Evolutionary conservation across 1,284 basidiomycete species (phyloP).

Genomic region (Gomphus bonarii): DNA sequence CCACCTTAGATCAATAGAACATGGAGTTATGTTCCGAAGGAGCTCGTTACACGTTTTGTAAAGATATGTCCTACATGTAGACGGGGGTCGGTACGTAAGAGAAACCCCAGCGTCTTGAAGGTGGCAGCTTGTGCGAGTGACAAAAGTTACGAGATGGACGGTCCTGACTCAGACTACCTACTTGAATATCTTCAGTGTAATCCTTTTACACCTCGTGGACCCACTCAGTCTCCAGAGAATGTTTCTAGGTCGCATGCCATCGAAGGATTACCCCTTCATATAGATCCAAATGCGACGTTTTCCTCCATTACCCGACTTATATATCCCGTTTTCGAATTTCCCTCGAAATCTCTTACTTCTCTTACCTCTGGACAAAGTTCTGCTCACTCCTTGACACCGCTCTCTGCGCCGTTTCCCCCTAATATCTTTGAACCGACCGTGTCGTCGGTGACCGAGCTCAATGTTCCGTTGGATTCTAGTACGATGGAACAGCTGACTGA

Average conservation of each 20-base stretch:
- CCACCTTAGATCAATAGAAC: not conserved
- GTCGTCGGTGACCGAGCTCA: not conserved
- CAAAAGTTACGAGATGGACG: not conserved
- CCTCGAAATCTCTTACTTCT: too few species aligned
- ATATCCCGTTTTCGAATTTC: not conserved
- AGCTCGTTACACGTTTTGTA: constrained; percentile 66
- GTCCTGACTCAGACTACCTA: not conserved
- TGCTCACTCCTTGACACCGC: constrained; percentile 31
- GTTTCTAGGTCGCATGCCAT: not conserved
- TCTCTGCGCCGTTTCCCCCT: constrained; percentile 19
- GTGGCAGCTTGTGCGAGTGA: not conserved
- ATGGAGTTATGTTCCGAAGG: constrained; percentile 48
- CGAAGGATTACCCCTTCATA: not conserved
- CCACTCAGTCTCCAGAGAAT: not conserved
- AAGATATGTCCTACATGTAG: constrained; percentile 64
- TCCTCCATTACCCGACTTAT: not conserved
- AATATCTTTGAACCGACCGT: not conserved
- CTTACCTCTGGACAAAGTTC: too few species aligned
- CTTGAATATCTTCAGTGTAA: not conserved
- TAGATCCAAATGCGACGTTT: not conserved
- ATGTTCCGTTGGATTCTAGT: not conserved
- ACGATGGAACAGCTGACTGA: not conserved
- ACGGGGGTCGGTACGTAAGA: too few species aligned
- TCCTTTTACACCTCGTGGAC: not conserved
- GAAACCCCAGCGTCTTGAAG: not conserved